Evolutionary conservation across 2,329 filamentous ascomycete genomes (phyloP).

Genomic region (Xylariales sp.): DNA sequence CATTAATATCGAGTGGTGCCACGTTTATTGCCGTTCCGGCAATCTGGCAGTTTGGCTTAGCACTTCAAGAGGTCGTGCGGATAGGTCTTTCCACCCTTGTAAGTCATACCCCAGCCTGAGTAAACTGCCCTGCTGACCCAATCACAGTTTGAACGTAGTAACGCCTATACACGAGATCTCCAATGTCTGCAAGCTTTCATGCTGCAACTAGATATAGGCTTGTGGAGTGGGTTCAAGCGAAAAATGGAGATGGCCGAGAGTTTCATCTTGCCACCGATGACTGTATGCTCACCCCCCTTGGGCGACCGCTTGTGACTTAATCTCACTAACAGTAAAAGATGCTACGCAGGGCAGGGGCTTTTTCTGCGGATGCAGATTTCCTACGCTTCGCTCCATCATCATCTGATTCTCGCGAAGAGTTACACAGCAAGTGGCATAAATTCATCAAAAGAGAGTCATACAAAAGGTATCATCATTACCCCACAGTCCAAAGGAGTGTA

Average conservation of each 20-base stretch:
- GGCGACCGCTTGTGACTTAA: not conserved
- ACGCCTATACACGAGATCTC: constrained; percentile 44
- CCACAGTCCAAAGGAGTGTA: no score
- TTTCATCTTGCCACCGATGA: constrained; percentile 48
- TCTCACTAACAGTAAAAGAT: constrained; percentile 31
- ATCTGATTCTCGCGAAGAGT: constrained; percentile 14
- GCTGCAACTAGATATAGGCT: constrained; percentile 45
- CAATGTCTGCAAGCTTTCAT: constrained; percentile 46
- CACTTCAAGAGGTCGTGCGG: constrained; percentile 40
- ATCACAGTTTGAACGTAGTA: constrained; percentile 41
- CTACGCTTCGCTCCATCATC: constrained; percentile 11
- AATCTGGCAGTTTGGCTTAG: constrained; percentile 23
- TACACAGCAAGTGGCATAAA: constrained; percentile 19
- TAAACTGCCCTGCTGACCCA: no score
- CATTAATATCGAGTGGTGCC: constrained; percentile 17
- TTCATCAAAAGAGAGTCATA: constrained; percentile 22
- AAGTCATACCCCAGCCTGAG: no score
- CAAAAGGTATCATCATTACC: constrained; percentile 14
- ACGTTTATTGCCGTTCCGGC: constrained; percentile 19
- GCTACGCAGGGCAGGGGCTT: constrained; percentile 41
- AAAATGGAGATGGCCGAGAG: constrained; percentile 58
- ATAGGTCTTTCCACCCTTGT: constrained; percentile 22
- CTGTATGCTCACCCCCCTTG: constrained; percentile 25
- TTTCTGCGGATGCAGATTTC: constrained; percentile 16
- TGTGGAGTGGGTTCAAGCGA: constrained; percentile 56